Conservation (phyloP, 352 stramenopile species). For the Pythium guiyangense region DNA sequence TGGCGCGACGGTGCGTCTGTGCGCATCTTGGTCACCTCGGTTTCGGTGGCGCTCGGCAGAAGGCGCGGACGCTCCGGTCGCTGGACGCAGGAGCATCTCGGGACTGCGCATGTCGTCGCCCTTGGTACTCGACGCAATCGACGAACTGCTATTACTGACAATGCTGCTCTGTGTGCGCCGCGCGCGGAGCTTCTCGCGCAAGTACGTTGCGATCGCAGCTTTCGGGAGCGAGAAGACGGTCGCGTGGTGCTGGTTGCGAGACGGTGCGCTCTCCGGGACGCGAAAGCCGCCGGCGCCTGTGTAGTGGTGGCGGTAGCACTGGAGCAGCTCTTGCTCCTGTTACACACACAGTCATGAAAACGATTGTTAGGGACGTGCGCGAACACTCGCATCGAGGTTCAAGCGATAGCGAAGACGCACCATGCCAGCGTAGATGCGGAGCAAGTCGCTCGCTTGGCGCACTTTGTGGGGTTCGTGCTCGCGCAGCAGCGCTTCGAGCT, state of each 20-base stretch:
- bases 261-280: slow-evolving; percentile 13
- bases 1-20: not conserved
- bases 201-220: slow-evolving; percentile 48
- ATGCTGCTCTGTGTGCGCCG: slow-evolving; percentile 4
- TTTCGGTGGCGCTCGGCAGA: not conserved
- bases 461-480: slow-evolving; percentile 41
- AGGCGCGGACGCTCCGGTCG: slow-evolving; percentile 9
- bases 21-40: not conserved
- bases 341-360: not conserved
- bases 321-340: slow-evolving; percentile 52
- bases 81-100: slow-evolving; percentile 12
- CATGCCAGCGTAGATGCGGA: slow-evolving; percentile 48
- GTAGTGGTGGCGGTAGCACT: slow-evolving; percentile 69
- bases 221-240: slow-evolving; percentile 43
- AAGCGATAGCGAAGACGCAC: slow-evolving; percentile 11
- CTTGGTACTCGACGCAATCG: slow-evolving; percentile 21
- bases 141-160: not conserved
- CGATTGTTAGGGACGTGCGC: not conserved
- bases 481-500: slow-evolving; percentile 41
- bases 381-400: not conserved
- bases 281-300: slow-evolving; percentile 36
- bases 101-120: slow-evolving; percentile 44
- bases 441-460: slow-evolving; percentile 27
- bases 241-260: slow-evolving; percentile 9
- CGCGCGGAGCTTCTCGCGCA: slow-evolving; percentile 45